Evolutionary conservation across 1,284 basidiomycete species (phyloP).

Genomic region (Ustilago xerochloae): DNA sequence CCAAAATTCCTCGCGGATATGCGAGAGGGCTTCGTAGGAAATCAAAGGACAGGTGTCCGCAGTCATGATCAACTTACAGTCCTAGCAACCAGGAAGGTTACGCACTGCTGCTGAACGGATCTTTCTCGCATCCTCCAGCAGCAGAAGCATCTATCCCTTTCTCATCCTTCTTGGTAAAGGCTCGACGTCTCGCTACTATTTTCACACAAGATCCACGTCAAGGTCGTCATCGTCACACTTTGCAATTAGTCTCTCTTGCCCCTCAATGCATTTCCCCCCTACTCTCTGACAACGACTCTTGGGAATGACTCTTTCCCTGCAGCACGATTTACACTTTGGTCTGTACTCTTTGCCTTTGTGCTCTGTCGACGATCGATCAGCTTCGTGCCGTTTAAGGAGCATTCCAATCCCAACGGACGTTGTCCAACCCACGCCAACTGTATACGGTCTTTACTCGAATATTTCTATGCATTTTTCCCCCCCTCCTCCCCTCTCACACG

Average conservation of each 20-base stretch:
- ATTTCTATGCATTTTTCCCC: conserved; percentile 16
- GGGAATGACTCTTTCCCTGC: neutral
- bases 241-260: neutral
- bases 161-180: conserved; percentile 16
- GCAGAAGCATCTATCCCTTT: no score
- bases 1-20: conserved; percentile 50
- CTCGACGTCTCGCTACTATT: neutral
- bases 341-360: neutral
- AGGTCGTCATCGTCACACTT: neutral
- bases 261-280: neutral
- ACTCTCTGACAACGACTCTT: neutral
- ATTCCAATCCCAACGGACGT: neutral
- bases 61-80: conserved; percentile 24
- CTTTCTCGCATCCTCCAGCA: no score
- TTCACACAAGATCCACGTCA: neutral
- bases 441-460: conserved; percentile 43
- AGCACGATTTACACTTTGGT: no score
- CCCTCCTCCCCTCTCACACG: neutral
- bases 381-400: neutral
- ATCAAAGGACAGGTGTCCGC: conserved; percentile 37
- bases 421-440: conserved; percentile 27
- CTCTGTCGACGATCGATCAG: neutral
- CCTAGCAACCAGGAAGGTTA: conserved; percentile 32
- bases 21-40: conserved; percentile 57
- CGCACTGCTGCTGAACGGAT: conserved; percentile 12